phyloP scores from a whole-genome alignment of 2,329 filamentous ascomycete species.

The Pleurostoma richardsiae region DNA sequence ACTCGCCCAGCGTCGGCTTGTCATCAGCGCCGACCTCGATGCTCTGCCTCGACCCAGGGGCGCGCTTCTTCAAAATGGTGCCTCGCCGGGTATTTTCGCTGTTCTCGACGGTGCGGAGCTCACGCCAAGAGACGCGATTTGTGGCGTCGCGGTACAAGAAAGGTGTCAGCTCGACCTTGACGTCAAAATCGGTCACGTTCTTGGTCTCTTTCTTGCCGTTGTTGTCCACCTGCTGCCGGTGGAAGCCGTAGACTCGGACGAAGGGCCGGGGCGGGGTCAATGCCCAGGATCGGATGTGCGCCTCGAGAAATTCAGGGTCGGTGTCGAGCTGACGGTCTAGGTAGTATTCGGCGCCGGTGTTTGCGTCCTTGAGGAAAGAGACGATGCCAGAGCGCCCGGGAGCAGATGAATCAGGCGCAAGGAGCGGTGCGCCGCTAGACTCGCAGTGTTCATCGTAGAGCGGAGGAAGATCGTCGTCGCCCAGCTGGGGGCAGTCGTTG shows the following conservation, averaged over 20 bases:
- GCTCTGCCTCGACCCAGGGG: constrained; percentile 38
- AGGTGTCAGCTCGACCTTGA: constrained; percentile 53
- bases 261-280: constrained; percentile 46
- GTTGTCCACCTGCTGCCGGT: constrained; percentile 38
- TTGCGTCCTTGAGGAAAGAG: constrained; percentile 19
- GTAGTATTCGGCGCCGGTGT: constrained; percentile 32
- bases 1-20: constrained; percentile 44
- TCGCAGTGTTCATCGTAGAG: constrained; percentile 34
- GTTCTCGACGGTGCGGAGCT: constrained; percentile 49
- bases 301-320: constrained; percentile 35
- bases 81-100: constrained; percentile 61
- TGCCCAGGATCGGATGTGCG: constrained; percentile 37
- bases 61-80: constrained; percentile 48
- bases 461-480: constrained; percentile 36
- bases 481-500: constrained; percentile 27
- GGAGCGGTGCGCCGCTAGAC: constrained; percentile 14
- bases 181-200: constrained; percentile 53
- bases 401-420: constrained; percentile 5
- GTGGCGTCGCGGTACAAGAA: constrained; percentile 45
- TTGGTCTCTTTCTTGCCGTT: constrained; percentile 40
- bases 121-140: constrained; percentile 31
- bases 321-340: constrained; percentile 39
- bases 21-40: constrained; percentile 34
- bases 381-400: constrained; percentile 12
- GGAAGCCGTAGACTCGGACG: constrained; percentile 48